Evolutionary conservation across 371 early-diverging fungal species (phyloP).

Genomic region (Mortierella sp.): DNA sequence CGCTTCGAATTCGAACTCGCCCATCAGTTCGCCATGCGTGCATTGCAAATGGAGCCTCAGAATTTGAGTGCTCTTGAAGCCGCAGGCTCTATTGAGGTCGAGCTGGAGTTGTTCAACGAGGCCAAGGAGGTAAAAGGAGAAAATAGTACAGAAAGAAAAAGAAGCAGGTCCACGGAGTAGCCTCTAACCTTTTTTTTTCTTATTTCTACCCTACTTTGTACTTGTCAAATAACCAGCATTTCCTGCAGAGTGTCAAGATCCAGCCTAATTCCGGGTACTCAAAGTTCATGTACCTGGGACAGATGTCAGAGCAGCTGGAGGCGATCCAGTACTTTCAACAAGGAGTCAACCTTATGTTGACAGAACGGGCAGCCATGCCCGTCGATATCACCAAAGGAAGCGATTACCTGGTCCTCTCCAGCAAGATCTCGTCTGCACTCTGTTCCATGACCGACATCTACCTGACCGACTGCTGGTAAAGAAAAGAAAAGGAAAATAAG

Average conservation of each 20-base stretch:
- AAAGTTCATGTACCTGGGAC: conserved; percentile 93
- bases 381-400: conserved; percentile 56
- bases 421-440: conserved; percentile 85
- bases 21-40: conserved; percentile 75
- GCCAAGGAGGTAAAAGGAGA: conserved; percentile 69
- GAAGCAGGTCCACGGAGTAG: no score
- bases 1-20: conserved; percentile 80
- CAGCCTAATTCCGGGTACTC: conserved; percentile 77
- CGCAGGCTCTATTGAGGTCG: conserved; percentile 81
- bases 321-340: conserved; percentile 82
- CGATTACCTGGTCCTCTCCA: conserved; percentile 59
- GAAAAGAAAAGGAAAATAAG: not conserved
- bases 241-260: conserved; percentile 73
- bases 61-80: conserved; percentile 77
- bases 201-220: no score
- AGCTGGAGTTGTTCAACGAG: conserved; percentile 73
- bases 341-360: conserved; percentile 82
- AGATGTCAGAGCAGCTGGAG: conserved; percentile 82
- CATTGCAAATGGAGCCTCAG: conserved; percentile 71
- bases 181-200: no score
- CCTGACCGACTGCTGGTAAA: conserved; percentile 95
- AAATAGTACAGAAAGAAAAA: no score
- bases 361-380: conserved; percentile 54
- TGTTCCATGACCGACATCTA: conserved; percentile 97
- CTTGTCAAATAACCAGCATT: conserved; percentile 58